These are phyloP conservation scores for Polygonum maritimum DNA, from an alignment of 148 eudicot genomes.

Conservation along the genomic window DNA sequence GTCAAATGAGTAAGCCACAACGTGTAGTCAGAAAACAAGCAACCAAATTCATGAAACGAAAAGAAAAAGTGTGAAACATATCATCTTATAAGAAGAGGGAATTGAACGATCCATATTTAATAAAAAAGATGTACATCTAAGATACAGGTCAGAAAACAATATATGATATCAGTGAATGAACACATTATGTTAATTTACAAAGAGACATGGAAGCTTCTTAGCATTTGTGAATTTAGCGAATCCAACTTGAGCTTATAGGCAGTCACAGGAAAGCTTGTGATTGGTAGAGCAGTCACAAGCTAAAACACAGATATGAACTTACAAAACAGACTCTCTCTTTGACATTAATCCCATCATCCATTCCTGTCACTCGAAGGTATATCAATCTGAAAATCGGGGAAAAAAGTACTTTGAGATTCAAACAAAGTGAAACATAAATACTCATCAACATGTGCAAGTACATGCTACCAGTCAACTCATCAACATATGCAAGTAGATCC, in stretches of 20 bases:
- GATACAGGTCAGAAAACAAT: background rate
- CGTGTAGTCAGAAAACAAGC: background rate
- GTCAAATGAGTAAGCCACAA: background rate
- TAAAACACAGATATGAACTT: constrained; percentile 21
- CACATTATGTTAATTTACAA: background rate
- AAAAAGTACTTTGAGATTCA: background rate
- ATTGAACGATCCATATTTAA: background rate
- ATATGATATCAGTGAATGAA: background rate
- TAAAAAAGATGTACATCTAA: background rate
- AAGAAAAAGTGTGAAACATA: background rate
- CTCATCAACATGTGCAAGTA: background rate
- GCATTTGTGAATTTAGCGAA: background rate
- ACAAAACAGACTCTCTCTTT: constrained; percentile 82
- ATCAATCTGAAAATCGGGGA: constrained; percentile 52
- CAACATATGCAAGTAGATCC: background rate
- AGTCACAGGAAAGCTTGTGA: constrained; percentile 1
- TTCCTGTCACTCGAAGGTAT: constrained; percentile 81
- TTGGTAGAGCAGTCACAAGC: background rate
- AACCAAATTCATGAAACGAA: background rate
- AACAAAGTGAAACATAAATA: background rate
- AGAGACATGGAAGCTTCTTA: background rate
- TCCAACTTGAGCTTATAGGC: background rate
- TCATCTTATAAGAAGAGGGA: background rate
- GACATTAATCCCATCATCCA: constrained; percentile 82
- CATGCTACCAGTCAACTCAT: background rate